Evolutionary conservation across 176 grass and related monocot species (phyloP).

Genomic region (Aegilops speltoides): DNA sequence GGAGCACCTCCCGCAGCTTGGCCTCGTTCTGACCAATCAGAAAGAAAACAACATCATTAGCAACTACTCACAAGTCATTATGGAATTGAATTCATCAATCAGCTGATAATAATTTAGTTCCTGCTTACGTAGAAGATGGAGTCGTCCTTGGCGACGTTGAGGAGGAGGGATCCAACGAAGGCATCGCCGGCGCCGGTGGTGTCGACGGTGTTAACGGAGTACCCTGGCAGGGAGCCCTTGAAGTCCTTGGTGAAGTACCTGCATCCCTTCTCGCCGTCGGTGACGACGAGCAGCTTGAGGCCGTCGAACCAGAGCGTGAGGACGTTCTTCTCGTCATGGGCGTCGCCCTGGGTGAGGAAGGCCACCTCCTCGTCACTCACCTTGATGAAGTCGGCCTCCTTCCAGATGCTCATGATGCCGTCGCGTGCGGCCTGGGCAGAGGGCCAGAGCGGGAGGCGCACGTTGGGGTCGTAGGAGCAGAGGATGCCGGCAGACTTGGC

Average conservation of each 20-base stretch:
- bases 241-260: constrained; percentile 95
- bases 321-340: constrained; percentile 61
- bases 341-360: constrained; percentile 72
- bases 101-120: not conserved
- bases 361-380: constrained; percentile 90
- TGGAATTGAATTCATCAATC: not conserved
- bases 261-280: constrained; percentile 85
- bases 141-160: constrained; percentile 69
- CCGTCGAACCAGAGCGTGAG: constrained; percentile 82
- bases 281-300: constrained; percentile 84
- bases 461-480: constrained; percentile 92
- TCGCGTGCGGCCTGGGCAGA: constrained; percentile 51
- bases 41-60: not conserved
- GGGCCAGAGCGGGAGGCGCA: constrained; percentile 82
- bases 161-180: constrained; percentile 80
- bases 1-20: constrained; percentile 69
- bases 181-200: constrained; percentile 91
- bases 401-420: constrained; percentile 83
- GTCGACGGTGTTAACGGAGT: constrained; percentile 62
- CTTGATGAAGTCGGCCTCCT: constrained; percentile 94
- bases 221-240: constrained; percentile 68
- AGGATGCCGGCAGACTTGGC: constrained; percentile 71
- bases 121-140: constrained; percentile 55
- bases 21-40: constrained; percentile 55
- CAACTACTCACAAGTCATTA: not conserved